phyloP scores from a whole-genome alignment of 2,329 filamentous ascomycete species.

The Talaromyces atroroseus region DNA sequence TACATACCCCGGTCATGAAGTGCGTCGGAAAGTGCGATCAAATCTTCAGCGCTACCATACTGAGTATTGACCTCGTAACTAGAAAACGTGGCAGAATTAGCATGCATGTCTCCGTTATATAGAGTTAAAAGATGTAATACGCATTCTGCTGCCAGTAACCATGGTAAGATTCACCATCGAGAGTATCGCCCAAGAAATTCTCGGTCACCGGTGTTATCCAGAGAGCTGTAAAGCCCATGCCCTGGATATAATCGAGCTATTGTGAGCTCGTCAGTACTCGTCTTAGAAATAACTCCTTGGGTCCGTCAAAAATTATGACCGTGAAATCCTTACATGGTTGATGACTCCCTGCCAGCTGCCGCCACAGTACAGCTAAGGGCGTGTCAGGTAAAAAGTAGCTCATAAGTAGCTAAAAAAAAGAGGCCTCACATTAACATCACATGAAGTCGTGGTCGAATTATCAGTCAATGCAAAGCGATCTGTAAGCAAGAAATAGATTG shows the following conservation, averaged over 20 bases:
- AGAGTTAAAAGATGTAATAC: slow-evolving; percentile 15
- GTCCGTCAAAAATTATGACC: no score
- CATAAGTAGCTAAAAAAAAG: not conserved
- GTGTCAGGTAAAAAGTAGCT: not conserved
- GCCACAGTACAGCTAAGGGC: slow-evolving; percentile 35
- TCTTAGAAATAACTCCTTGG: not conserved
- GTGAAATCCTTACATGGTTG: slow-evolving; percentile 22
- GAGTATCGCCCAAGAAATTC: slow-evolving; percentile 31
- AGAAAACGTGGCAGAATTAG: not conserved
- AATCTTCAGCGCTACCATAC: slow-evolving; percentile 55
- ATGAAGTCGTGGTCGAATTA: slow-evolving; percentile 30
- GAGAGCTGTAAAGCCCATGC: slow-evolving; percentile 45
- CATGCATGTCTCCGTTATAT: not conserved
- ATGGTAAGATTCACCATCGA: slow-evolving; percentile 42
- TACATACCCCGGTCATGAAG: slow-evolving; percentile 56
- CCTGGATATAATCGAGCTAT: slow-evolving; percentile 47
- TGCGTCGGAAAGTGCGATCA: slow-evolving; percentile 52
- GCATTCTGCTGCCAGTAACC: slow-evolving; percentile 49
- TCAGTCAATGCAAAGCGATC: slow-evolving; percentile 41
- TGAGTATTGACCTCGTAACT: slow-evolving; percentile 52
- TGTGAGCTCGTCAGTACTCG: not conserved
- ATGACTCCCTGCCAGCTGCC: slow-evolving; percentile 45
- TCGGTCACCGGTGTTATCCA: slow-evolving; percentile 45
- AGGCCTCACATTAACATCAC: slow-evolving; percentile 18
- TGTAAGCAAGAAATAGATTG: slow-evolving; percentile 43